Base-by-base conservation (phyloP, 2,329 filamentous ascomycete species). In the Metarhizium rileyi region DNA sequence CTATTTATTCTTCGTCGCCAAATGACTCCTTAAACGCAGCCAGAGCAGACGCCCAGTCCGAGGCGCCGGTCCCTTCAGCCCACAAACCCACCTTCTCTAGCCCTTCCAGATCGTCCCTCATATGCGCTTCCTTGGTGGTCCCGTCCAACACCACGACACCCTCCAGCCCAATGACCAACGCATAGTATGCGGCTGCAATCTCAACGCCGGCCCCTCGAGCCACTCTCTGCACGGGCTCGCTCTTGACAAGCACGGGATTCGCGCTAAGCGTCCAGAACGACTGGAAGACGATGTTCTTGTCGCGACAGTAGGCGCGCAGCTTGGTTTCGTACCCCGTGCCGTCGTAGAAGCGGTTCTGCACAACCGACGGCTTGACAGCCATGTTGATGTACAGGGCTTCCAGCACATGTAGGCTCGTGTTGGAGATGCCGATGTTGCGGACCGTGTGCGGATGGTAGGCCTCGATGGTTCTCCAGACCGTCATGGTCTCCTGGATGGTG, bases 291-390 rank as follows among this genome's bases (percentile, higher is more conserved):
- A 77, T 69, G 9, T 57, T 61, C 30, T 61, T 56, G 22, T 62
- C 56, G n/a, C 67, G 64, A 50, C 73, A 77, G 52, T 71, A 74
- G 0, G 68, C 65, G 22, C 86, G 76, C 16, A 90, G 64, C 1
- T 69, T 66, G 0, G 69, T 66, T 54, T 90, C 87, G 57, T 77
- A 86, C 2, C 63, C 60, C 0, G 80, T 84, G 2, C 68, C 66
- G 2, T 68, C 65, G 59, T 83, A 78, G 66, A 93, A 88, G 2
- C 85, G 77, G 60, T 93, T 91, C 67, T 93, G 87, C 5, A 90
- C 82, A 2, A 90, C 75, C 1, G 76, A 71, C 1, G 72, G 72
- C 52, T 67, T 69, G 40, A 71, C 53, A 0, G 57, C 66, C 3
- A 70, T 69, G 18, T 67, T 58, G 1, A 70, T 59, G 51, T 73